Evolutionary conservation across 371 early-diverging fungal genomes (phyloP), one percentile per base, ranked within the genome.

Genomic region (Chytridium lagenaria): DNA sequence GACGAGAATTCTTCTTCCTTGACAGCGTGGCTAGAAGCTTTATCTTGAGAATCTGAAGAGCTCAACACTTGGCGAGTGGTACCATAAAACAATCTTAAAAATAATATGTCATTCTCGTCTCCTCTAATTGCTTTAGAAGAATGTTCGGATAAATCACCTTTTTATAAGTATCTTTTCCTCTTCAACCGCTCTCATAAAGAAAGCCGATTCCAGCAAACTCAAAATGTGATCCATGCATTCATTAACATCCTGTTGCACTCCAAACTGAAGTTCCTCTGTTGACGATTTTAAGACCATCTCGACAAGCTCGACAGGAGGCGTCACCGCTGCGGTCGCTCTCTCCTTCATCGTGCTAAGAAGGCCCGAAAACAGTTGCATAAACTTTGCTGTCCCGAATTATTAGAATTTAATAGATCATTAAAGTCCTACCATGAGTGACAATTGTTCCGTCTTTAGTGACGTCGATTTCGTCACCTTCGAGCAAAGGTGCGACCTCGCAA

Each of bases 161-260:
- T 26, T 59, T 2, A 64, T 22, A 3, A 70, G 40, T 5, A 3
- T 31, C 22, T 50, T 51, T 2, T n/a, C 39, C 26, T 67, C 72
- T 1, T 50, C 76, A 44, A 23, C 23, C 2, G 2, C 16, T 7
- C 38, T 50, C 15, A 31, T 5, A 12, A 15, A 10, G n/a, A 67
- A 64, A 2, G 3, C 70, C 22, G 61, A 81, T 68, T 92, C 90
- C 0, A 90, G 80, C 59, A 90, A 74, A 44, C 85, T 88, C 83
- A 90, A 84, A 44, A 90, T 85, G 52, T 89, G 89, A 30, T 90
- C 89, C 92, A 92, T 91, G 68, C 90, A 90, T 77, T 92, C 92
- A 57, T 67, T 71, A 0, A 65, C 65, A 63, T 76, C 77, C 55
- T 76, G 77, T 37, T 76, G 77, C 40, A 37, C 49, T 19, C 57